Base-by-base conservation (phyloP, 768 basidiomycete species). In the Tulasnella sp. region DNA sequence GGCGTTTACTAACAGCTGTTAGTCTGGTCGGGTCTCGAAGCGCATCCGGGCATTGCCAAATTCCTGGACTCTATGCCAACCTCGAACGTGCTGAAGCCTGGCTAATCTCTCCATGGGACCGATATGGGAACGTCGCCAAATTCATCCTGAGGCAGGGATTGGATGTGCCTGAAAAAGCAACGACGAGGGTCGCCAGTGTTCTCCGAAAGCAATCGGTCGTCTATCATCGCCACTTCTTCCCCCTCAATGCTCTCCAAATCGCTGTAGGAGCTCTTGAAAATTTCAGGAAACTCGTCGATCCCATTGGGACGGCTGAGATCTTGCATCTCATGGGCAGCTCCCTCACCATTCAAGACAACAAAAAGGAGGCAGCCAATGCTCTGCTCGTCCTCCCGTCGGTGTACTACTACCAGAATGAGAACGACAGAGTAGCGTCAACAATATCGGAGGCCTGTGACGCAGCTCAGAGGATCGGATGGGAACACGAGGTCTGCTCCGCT, bases 1-100 rank as follows among this genome's bases (percentile, higher is more conserved):
- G 73, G 41, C 41, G 40, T 75, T 75, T 40, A 48, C 40, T 9
- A 41, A 48, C 4, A 75, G n/a, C n/a, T n/a, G n/a, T n/a, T n/a
- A n/a, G 73, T 75, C 40, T 75, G 73, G 73, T 75, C 73, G 3
- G 40, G 46, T n/a, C 46, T 75, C n/a, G 22, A 14, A 41, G 73
- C 34, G 20, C 73, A 75, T 75, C 73, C 73, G 34, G 46, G 46
- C 34, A 75, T 75, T 6, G 41, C 46, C 41, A 48, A 75, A 34
- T 75, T 75, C 40, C 28, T 42, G 73, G 73, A n/a, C 44, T 75
- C 20, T 75, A 75, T 28, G 46, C 46, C 73, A 48, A 75, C 3
- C 14, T 69, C 37, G 40, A 34, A 2, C 34, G 73, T 11, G 24
- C 73, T 75, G 73, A 75, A 41, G 73, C 73, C 14, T 75, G 46